Evolutionary conservation across 1,139 yeast species (phyloP).

Genomic region (Yamadazyma jaroonii): DNA sequence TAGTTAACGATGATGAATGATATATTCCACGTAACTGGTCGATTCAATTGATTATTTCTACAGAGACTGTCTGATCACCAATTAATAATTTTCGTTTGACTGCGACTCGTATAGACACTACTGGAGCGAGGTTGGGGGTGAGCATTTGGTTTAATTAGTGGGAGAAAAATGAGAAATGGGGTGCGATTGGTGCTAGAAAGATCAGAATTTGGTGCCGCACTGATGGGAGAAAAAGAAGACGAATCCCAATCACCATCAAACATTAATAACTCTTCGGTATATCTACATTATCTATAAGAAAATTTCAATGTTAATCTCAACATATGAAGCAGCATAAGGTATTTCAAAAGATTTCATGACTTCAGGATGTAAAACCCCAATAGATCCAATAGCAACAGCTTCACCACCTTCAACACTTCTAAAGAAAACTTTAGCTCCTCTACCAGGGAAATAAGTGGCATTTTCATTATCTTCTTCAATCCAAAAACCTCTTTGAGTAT

Average conservation of each 20-base stretch:
- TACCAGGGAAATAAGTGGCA: slow-evolving; percentile 89
- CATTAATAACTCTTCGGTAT: too few relatives aligned
- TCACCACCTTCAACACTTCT: slow-evolving; percentile 60
- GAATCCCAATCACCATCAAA: neutral
- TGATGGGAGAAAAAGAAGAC: neutral
- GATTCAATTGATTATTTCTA: too few relatives aligned
- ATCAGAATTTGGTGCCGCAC: too few relatives aligned
- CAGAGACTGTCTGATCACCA: too few relatives aligned
- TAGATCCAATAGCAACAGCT: slow-evolving; percentile 65
- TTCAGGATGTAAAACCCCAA: slow-evolving; percentile 96
- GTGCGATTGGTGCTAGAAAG: too few relatives aligned
- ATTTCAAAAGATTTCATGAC: slow-evolving; percentile 84
- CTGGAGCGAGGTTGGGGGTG: too few relatives aligned
- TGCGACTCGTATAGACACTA: too few relatives aligned
- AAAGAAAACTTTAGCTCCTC: slow-evolving; percentile 87
- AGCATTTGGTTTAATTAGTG: too few relatives aligned
- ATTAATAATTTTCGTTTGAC: too few relatives aligned
- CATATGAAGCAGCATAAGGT: slow-evolving; percentile 89
- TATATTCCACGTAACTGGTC: too few relatives aligned
- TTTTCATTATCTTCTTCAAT: slow-evolving; percentile 67
- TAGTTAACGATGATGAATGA: too few relatives aligned
- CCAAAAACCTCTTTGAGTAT: slow-evolving; percentile 77
- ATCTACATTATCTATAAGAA: slow-evolving; percentile 36
- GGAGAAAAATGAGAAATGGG: too few relatives aligned
- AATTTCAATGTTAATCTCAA: slow-evolving; percentile 86